Percentiles rank a stretch among this genome's conserved stretches.
These are phyloP conservation scores for Calocybe cyanea DNA, from an alignment of 768 basidiomycete species.

Conservation along the genomic window DNA sequence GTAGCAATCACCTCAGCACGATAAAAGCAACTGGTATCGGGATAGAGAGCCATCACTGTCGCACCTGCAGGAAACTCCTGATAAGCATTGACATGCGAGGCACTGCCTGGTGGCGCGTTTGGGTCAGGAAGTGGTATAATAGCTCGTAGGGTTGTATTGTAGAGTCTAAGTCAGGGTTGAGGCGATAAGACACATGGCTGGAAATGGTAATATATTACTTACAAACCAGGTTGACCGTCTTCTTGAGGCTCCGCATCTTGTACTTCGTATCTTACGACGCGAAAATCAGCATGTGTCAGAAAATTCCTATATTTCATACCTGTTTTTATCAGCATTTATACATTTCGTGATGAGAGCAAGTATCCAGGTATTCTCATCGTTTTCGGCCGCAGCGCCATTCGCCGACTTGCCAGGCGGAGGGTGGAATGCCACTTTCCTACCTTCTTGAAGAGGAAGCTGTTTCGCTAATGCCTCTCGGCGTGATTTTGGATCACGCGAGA, in stretches of 20 bases:
- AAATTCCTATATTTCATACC: conserved; percentile 30
- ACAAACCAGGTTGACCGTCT: conserved; percentile 68
- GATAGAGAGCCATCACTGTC: conserved; percentile 84
- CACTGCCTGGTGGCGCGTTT: conserved; percentile 47
- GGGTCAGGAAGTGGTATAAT: conserved; percentile 83
- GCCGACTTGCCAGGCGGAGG: conserved; percentile 56
- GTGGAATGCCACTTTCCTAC: conserved; percentile 80
- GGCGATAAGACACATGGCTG: conserved; percentile 2
- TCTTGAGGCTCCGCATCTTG: conserved; percentile 84
- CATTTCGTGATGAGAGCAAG: conserved; percentile 71
- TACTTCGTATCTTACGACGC: conserved; percentile 60
- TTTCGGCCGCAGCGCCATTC: conserved; percentile 28
- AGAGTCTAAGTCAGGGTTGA: conserved; percentile 39
- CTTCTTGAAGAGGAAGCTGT: conserved; percentile 67
- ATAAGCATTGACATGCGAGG: conserved; percentile 66
- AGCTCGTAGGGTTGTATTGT: conserved; percentile 63
- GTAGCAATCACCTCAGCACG: conserved; percentile 79
- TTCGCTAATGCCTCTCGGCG: conserved; percentile 57
- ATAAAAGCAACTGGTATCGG: conserved; percentile 89
- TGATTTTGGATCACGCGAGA: conserved; percentile 63
- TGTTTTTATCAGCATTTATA: conserved; percentile 69
- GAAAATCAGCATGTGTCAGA: not conserved
- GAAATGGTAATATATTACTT: conserved; percentile 16
- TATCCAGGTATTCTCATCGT: conserved; percentile 70
- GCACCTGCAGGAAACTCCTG: conserved; percentile 69